Evolutionary conservation across 768 basidiomycete species (phyloP), one percentile per base, ranked within the genome.

Genomic region (Coprinopsis strossmayeri): DNA sequence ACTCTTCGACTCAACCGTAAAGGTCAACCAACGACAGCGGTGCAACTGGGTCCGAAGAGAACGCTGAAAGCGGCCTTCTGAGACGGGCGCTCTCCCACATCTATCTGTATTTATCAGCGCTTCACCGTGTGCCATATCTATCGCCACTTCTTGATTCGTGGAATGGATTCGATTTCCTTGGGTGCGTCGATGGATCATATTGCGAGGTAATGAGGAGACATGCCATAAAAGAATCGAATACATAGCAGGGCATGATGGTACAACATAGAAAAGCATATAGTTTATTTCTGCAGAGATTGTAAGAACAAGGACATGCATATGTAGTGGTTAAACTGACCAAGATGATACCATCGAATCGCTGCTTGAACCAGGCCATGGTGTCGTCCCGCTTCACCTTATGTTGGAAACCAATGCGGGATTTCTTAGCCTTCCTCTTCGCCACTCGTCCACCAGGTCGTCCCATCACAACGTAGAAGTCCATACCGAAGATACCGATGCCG

Each of bases 401-500:
- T 50, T 72, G 65, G 73, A 83, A 87, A 44, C 96, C 95, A 64
- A 99, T 70, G 49, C 86, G 78, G 34, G 90, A 79, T 74, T 80
- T 88, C 73, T 84, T 85, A 69, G 87, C 81, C 75, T 87, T 96
- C 73, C 94, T 77, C 74, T 81, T 81, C 58, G 94, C 84, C 37
- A 99, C 90, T 53, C 94, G 88, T 60, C 75, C 81, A 58, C 95
- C 95, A 45, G 94, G 92, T 60, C 95, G 84, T 58, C 92, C 93
- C 93, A 99, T 95, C 52, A 95, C 91, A 57, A 90, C 87, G 64
- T 84, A 94, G 74, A 99, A 98, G 74, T 99, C 95, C 95, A 97
- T 97, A 57, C 95, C 95, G 66, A 97, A 97, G 69, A 98, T 97
- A 82, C 95, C 95, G 63, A 99, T 97, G 63, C 80, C 78, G 53